Base-by-base conservation (phyloP, 1,284 basidiomycete species). In the Fistulinella cinereoalba region DNA sequence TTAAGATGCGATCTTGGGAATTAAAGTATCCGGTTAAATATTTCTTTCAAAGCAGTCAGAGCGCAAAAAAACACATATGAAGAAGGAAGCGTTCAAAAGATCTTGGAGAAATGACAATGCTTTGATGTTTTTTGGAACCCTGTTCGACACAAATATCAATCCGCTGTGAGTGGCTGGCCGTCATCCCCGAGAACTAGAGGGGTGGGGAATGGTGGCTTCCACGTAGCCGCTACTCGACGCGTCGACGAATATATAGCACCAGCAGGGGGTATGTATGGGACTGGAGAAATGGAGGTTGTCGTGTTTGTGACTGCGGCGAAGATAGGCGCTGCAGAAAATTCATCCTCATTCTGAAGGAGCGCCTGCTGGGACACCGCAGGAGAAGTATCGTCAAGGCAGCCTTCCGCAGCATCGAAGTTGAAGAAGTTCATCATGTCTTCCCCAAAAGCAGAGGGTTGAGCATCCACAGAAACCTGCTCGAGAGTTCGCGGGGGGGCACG, bases 171-270 rank as follows among this genome's bases (percentile, higher is more conserved):
- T n/a, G n/a, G n/a, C n/a, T n/a, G n/a, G n/a, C n/a, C n/a, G n/a
- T n/a, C n/a, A n/a, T n/a, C n/a, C n/a, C n/a, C n/a, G n/a, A n/a
- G n/a, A n/a, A n/a, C n/a, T n/a, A n/a, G n/a, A n/a, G n/a, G n/a
- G n/a, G 34, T 33, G 9, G 40, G 33, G 11, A 51, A 64, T 9
- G 68, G 48, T 21, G 68, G 61, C 43, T 71, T 67, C 81, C 81
- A 83, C 49, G 60, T 76, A 1, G 65, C 79, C 12, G 61, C 81
- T 24, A 79, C 80, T 2, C 81, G 76, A 31, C 81, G 74, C 21
- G 63, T 70, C 6, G 71, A 67, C 2, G 73, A 68, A 44, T 74
- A 59, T 4, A 64, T 57, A 15, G 81, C 80, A 38, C 79, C 81
- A 11, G 77, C 47, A 6, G 81, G 80, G 5, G 81, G 81, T 0